Evolutionary conservation across 2,329 filamentous ascomycete species (phyloP), one percentile per base, ranked within the genome.

Genomic region (Sporothrix protearum): DNA sequence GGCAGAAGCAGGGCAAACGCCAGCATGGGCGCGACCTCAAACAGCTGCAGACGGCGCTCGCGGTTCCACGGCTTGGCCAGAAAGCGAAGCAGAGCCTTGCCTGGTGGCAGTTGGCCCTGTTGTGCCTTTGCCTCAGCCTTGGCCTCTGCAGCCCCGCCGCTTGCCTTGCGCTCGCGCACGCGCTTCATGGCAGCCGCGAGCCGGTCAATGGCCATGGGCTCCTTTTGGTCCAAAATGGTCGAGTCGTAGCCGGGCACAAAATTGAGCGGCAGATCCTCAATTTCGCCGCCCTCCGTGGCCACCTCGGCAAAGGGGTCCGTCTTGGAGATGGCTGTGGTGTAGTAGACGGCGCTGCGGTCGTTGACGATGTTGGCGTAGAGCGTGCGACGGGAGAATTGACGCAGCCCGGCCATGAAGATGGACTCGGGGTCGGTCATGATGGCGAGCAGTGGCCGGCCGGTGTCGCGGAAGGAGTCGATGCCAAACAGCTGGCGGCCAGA

Each of bases 311-410:
- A 98, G 0, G 94, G 94, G 76, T 98, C 92, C 0, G 86, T 91
- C 76, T 89, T 89, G 30, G 90, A 86, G 61, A 97, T 93, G 25
- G 85, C 85, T 0, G 93, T 92, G 0, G 95, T 97, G 79, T 95
- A 97, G 81, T 92, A 93, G 0, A 91, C 88, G 4, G 93, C 92
- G 59, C 88, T 92, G 70, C 89, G 85, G 81, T 98, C 95, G 80
- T 97, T 97, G 77, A 92, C 83, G 63, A 97, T 89, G 78, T 98
- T 98, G 55, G 91, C 86, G 79, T 98, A 98, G 1, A 97, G 82
- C 3, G 88, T 91, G 72, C 89, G 90, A 70, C 92, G 86, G 78
- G 89, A 88, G 82, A 98, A 98, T 75, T 84, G 86, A 73, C 87
- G 86, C 61, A 98, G 84, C 0, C 90, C 94, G 42, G 88, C 87